Evolutionary conservation across 768 basidiomycete species (phyloP).

Genomic region (Kwoniella botswanensis): DNA sequence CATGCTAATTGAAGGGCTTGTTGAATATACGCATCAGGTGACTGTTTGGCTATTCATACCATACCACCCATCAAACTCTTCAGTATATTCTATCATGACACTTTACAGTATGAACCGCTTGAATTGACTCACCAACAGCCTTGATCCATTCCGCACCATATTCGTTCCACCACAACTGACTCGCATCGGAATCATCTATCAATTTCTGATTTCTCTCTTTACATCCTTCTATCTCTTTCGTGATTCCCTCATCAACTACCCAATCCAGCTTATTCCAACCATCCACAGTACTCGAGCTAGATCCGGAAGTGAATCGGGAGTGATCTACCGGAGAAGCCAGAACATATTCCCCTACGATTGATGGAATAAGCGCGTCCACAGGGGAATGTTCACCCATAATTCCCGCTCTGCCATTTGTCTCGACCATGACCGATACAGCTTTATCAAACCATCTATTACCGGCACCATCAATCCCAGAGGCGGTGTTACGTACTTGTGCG

Average conservation of each 20-base stretch:
- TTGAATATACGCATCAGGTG: constrained; percentile 86
- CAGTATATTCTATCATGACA: too few relatives aligned
- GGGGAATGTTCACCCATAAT: constrained; percentile 90
- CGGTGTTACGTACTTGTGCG: constrained; percentile 75
- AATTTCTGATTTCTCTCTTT: constrained; percentile 65
- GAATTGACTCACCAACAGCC: constrained; percentile 65
- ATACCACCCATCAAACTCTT: constrained; percentile 8
- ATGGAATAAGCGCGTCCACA: constrained; percentile 86
- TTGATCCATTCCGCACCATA: constrained; percentile 91
- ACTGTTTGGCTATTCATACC: constrained; percentile 61
- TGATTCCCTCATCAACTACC: constrained; percentile 69
- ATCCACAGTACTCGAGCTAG: background rate
- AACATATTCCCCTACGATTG: constrained; percentile 81
- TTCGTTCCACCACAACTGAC: constrained; percentile 77
- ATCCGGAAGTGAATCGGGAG: constrained; percentile 34
- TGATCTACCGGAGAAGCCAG: constrained; percentile 71
- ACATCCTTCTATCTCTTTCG: constrained; percentile 67
- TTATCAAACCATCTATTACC: constrained; percentile 92
- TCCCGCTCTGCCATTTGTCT: constrained; percentile 81
- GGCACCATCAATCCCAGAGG: constrained; percentile 67
- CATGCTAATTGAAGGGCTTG: constrained; percentile 91
- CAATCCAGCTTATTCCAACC: constrained; percentile 74
- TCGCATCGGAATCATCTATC: constrained; percentile 79
- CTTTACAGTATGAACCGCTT: background rate
- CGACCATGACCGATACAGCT: constrained; percentile 77